Conservation (phyloP, 2,329 filamentous ascomycete genomes). For the Paecilomyces niveus region DNA sequence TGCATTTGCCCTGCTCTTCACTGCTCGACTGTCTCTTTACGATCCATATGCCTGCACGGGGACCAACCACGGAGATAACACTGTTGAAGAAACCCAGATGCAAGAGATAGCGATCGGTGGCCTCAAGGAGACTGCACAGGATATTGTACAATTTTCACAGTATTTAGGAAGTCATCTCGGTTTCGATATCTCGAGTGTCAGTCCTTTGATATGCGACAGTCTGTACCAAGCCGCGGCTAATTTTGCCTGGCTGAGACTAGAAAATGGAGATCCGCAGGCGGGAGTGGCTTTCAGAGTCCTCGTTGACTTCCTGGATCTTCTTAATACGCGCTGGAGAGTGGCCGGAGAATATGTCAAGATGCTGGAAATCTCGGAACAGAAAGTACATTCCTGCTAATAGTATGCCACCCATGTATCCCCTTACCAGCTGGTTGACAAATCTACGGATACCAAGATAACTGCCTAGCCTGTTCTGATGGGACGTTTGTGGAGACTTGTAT, state of each 20-base stretch:
- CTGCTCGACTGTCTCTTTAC: slow-evolving; percentile 22
- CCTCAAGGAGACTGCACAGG: slow-evolving; percentile 9
- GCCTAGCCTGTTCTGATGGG: too few species aligned
- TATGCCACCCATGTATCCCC: too few species aligned
- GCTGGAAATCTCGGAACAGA: slow-evolving; percentile 7
- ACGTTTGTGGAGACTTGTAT: too few species aligned
- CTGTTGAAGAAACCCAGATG: slow-evolving; percentile 26
- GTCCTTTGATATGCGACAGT: slow-evolving; percentile 20
- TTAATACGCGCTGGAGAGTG: slow-evolving; percentile 13
- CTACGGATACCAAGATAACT: too few species aligned
- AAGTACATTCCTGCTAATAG: neutral
- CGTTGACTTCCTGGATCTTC: slow-evolving; percentile 9
- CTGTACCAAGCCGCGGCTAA: slow-evolving; percentile 29
- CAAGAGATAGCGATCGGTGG: slow-evolving; percentile 24
- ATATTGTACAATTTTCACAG: slow-evolving; percentile 10
- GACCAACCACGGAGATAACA: slow-evolving; percentile 14
- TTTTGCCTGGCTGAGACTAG: slow-evolving; percentile 24
- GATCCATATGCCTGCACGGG: slow-evolving; percentile 27
- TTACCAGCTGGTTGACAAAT: too few species aligned
- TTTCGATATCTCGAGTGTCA: slow-evolving; percentile 9
- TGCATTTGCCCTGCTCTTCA: slow-evolving; percentile 22
- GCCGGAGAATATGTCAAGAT: slow-evolving; percentile 15
- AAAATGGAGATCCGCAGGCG: slow-evolving; percentile 17
- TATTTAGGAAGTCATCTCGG: slow-evolving; percentile 7
- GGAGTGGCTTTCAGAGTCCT: slow-evolving; percentile 9